A percentile compares a stretch with the other conserved stretches of the same genome.
Conservation (phyloP, 2,329 filamentous ascomycete genomes). For the Purpureocillium takamizusanense region DNA sequence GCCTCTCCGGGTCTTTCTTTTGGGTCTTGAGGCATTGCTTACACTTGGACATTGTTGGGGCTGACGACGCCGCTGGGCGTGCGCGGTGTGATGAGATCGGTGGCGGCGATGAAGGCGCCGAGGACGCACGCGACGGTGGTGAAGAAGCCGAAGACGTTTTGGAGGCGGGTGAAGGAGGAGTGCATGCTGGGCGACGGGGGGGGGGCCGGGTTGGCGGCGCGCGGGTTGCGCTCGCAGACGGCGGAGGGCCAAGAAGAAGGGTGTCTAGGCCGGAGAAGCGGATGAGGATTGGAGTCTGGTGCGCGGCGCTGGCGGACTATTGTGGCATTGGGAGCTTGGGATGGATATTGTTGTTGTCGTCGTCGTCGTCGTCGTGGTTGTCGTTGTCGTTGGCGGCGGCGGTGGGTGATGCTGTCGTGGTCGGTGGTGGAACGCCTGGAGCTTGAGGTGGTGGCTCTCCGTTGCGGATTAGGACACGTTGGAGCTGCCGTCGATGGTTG, state of each 20-base stretch:
- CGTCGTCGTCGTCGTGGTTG: too few relatives aligned
- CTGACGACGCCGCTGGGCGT: conserved; percentile 53
- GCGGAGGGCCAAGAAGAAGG: too few relatives aligned
- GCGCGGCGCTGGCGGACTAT: too few relatives aligned
- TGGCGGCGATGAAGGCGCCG: conserved; percentile 69
- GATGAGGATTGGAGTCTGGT: too few relatives aligned
- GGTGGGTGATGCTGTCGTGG: neutral
- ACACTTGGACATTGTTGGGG: conserved; percentile 80
- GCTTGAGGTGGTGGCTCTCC: neutral
- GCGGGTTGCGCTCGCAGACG: neutral
- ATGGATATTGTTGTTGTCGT: too few relatives aligned
- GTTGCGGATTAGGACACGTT: conserved; percentile 1
- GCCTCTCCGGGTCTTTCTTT: too few relatives aligned
- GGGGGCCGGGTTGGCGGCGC: conserved; percentile 8
- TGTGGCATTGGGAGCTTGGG: neutral
- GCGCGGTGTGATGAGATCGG: conserved; percentile 63
- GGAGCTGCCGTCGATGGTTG: too few relatives aligned
- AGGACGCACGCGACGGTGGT: conserved; percentile 84
- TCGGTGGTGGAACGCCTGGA: neutral
- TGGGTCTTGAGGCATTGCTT: conserved; percentile 23
- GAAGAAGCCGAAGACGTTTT: conserved; percentile 97
- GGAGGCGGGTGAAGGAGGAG: conserved; percentile 72
- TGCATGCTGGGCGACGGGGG: conserved; percentile 57
- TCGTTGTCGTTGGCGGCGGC: too few relatives aligned
- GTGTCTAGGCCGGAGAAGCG: too few relatives aligned